phyloP scores from a whole-genome alignment of 805 yeast species.

The Lachancea waltii region DNA sequence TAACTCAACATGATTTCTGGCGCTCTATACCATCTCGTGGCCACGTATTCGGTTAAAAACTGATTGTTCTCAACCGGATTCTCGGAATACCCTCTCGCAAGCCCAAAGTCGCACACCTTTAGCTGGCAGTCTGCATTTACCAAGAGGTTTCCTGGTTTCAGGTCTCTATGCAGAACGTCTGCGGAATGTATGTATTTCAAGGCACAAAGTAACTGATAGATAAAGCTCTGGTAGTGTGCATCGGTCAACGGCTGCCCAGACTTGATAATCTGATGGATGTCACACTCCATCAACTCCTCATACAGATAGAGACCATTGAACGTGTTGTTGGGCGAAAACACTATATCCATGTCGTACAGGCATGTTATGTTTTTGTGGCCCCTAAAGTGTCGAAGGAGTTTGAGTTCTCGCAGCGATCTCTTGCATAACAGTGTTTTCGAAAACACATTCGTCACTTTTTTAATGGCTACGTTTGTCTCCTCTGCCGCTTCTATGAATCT shows the following conservation, averaged over 20 bases:
- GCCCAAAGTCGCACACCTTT: conserved; percentile 93
- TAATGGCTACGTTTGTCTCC: conserved; percentile 86
- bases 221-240: conserved; percentile 88
- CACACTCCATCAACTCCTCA: conserved; percentile 98
- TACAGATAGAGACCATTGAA: conserved; percentile 90
- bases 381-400: conserved; percentile 83
- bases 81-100: conserved; percentile 84
- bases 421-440: conserved; percentile 86
- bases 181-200: conserved; percentile 84
- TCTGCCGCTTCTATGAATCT: conserved; percentile 64
- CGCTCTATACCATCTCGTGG: conserved; percentile 98
- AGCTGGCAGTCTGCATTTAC: conserved; percentile 96
- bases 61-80: conserved; percentile 83
- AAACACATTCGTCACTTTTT: conserved; percentile 92
- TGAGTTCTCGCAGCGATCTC: conserved; percentile 85
- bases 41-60: conserved; percentile 95
- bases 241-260: conserved; percentile 92
- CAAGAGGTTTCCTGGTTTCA: conserved; percentile 87
- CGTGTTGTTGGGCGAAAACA: conserved; percentile 52
- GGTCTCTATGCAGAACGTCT: conserved; percentile 87
- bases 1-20: conserved; percentile 95
- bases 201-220: conserved; percentile 89
- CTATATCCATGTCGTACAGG: conserved; percentile 88
- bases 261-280: conserved; percentile 93
- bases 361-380: conserved; percentile 97